A percentile compares a stretch with the other conserved stretches of the same genome.
Evolutionary conservation across 352 stramenopile species (phyloP).

Genomic region (Phytophthora litchii): DNA sequence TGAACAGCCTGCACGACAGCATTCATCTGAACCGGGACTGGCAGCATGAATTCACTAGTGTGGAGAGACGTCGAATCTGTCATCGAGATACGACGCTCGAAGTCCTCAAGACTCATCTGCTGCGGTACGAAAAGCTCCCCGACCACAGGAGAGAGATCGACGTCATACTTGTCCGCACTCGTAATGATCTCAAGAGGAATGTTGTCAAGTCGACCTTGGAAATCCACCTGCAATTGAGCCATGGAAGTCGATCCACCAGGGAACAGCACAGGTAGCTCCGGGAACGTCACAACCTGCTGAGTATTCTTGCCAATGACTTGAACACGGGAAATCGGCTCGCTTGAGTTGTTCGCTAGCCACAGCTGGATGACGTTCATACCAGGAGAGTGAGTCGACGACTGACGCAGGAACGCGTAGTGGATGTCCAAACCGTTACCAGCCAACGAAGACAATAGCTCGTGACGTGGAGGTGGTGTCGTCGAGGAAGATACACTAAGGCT

Average conservation of each 20-base stretch:
- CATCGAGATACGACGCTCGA: constrained; percentile 69
- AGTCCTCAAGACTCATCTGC: constrained; percentile 76
- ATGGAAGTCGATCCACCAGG: constrained; percentile 74
- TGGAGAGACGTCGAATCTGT: constrained; percentile 57
- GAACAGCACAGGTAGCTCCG: constrained; percentile 84
- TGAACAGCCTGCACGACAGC: constrained; percentile 53
- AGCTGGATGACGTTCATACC: constrained; percentile 78
- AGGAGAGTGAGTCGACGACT: constrained; percentile 60
- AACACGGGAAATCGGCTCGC: constrained; percentile 58
- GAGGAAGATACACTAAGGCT: constrained; percentile 62
- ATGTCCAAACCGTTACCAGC: constrained; percentile 64
- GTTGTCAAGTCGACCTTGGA: constrained; percentile 69
- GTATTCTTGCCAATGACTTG: constrained; percentile 46
- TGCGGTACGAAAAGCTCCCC: constrained; percentile 77
- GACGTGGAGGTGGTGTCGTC: constrained; percentile 38
- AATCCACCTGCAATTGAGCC: constrained; percentile 87
- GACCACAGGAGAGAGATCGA: constrained; percentile 62
- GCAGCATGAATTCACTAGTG: constrained; percentile 62
- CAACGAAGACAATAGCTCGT: constrained; percentile 59
- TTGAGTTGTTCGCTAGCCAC: constrained; percentile 72
- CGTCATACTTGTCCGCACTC: constrained; percentile 54
- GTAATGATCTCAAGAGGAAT: constrained; percentile 69
- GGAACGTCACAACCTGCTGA: constrained; percentile 74
- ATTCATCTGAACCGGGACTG: constrained; percentile 57
- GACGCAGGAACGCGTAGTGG: constrained; percentile 72